phyloP scores from a whole-genome alignment of 2,329 filamentous ascomycete genomes.

The Orbilia oligospora region DNA sequence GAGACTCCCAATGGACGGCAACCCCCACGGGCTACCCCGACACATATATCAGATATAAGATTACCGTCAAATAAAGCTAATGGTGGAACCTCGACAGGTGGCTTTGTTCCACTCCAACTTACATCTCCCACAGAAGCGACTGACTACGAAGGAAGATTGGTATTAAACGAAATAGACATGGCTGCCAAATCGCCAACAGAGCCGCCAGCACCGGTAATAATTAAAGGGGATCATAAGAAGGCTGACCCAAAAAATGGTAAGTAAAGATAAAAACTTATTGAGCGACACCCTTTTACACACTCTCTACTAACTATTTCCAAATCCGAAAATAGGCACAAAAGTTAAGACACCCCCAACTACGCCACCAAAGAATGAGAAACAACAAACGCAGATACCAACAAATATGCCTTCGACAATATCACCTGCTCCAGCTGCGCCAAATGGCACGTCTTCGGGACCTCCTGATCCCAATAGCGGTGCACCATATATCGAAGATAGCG shows the following conservation, averaged over 20 bases:
- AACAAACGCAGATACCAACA: slow-evolving; percentile 11
- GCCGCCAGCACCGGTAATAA: slow-evolving; percentile 27
- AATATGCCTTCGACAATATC: slow-evolving; percentile 34
- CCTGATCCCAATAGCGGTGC: slow-evolving; percentile 27
- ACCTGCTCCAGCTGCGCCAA: neutral
- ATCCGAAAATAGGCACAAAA: slow-evolving; percentile 29
- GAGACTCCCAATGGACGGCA: slow-evolving; percentile 42
- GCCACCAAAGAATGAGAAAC: slow-evolving; percentile 28
- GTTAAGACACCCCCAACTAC: slow-evolving; percentile 17
- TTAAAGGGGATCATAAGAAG: slow-evolving; percentile 38
- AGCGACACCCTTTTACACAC: neutral
- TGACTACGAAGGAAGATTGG: slow-evolving; percentile 37
- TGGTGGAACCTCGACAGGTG: slow-evolving; percentile 45
- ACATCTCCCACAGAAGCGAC: slow-evolving; percentile 53
- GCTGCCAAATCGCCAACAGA: slow-evolving; percentile 55
- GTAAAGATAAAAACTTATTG: slow-evolving; percentile 1
- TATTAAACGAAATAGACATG: slow-evolving; percentile 39
- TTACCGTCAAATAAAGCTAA: slow-evolving; percentile 35
- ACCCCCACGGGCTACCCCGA: slow-evolving; percentile 46
- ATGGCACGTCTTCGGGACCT: slow-evolving; percentile 8
- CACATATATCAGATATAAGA: slow-evolving; percentile 57
- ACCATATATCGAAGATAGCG: slow-evolving; percentile 57
- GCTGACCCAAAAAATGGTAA: slow-evolving; percentile 41
- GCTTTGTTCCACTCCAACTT: slow-evolving; percentile 58
- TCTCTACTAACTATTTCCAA: neutral